Evolutionary conservation across 768 basidiomycete species (phyloP), one percentile per base, ranked within the genome.

Genomic region (Boletus speciosus): DNA sequence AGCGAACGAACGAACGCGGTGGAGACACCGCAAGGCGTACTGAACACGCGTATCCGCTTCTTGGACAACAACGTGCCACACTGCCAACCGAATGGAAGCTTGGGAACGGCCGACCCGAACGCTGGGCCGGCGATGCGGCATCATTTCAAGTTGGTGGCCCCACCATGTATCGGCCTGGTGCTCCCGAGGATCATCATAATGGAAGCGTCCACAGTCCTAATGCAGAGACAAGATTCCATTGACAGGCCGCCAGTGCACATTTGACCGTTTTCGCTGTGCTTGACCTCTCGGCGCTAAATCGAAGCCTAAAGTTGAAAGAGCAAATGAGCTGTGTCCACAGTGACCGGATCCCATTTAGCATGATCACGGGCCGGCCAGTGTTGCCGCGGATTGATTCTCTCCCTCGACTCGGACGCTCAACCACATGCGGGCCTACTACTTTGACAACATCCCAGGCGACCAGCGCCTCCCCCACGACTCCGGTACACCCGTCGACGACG

Each of bases 391-490:
- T 23, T 23, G 23, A 31, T 19, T 19, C 19, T 19, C 19, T 19
- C 19, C 19, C 19, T 19, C 19, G 19, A 19, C 19, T 19, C 19
- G 19, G 19, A 19, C 19, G 19, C 19, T 32, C 36, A 1, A 45
- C 5, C 10, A 23, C 23, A 90, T 90, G 89, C 84, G 82, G 40
- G 85, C 84, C 11, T 88, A 86, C 76, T 87, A 85, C 74, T 85
- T 78, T 66, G 85, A 90, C 70, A 79, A 88, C 63, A n/a, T 81
- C 31, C 79, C 84, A 0, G 88, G 86, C 29, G 91, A 96, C 71
- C 93, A 93, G 66, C 83, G 89, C 35, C 80, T 88, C 6, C 81
- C 78, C 0, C 93, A 97, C 72, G 82, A 93, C 69, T 86, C 80
- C 16, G 76, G 79, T 19, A 78, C 73, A n/a, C 73, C 81, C 1